Conservation (phyloP, 306 rosid species). For the Sindora glabra region DNA sequence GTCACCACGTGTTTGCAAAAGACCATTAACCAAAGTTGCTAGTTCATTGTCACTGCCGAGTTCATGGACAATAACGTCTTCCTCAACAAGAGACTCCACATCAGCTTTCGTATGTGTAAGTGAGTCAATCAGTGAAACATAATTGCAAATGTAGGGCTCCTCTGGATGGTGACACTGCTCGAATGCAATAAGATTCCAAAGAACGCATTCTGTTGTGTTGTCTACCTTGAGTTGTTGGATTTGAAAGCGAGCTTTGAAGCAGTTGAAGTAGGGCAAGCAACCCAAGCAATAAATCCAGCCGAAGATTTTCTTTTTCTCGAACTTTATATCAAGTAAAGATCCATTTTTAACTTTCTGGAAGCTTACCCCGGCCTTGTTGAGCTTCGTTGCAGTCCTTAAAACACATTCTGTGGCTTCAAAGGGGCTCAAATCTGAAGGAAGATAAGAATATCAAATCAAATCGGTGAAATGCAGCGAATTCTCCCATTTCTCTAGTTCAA, state of each 20-base stretch:
- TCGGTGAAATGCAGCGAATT: slow-evolving; percentile 37
- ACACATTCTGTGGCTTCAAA: background rate
- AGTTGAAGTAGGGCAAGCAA: background rate
- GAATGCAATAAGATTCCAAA: slow-evolving; percentile 44
- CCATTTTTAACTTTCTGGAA: background rate
- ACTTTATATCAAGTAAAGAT: background rate
- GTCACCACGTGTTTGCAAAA: slow-evolving; percentile 6
- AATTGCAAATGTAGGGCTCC: slow-evolving; percentile 34
- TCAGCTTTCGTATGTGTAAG: slow-evolving; percentile 34
- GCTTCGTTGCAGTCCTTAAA: background rate
- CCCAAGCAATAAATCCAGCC: background rate
- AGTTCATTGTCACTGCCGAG: background rate
- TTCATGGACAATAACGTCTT: background rate
- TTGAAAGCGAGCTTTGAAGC: background rate
- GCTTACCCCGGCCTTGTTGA: slow-evolving; percentile 6
- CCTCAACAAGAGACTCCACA: slow-evolving; percentile 37
- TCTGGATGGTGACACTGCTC: slow-evolving; percentile 45
- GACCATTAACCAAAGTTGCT: slow-evolving; percentile 7
- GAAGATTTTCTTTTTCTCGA: background rate
- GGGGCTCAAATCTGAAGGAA: background rate
- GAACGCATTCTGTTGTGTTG: slow-evolving; percentile 19
- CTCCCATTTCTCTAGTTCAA: background rate
- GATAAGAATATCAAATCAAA: slow-evolving; percentile 29
- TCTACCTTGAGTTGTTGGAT: background rate
- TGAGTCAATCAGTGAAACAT: slow-evolving; percentile 29